A percentile compares a stretch with the other conserved stretches of the same genome.
Evolutionary conservation across 805 yeast genomes (phyloP).

Genomic region (Starmerella floris): DNA sequence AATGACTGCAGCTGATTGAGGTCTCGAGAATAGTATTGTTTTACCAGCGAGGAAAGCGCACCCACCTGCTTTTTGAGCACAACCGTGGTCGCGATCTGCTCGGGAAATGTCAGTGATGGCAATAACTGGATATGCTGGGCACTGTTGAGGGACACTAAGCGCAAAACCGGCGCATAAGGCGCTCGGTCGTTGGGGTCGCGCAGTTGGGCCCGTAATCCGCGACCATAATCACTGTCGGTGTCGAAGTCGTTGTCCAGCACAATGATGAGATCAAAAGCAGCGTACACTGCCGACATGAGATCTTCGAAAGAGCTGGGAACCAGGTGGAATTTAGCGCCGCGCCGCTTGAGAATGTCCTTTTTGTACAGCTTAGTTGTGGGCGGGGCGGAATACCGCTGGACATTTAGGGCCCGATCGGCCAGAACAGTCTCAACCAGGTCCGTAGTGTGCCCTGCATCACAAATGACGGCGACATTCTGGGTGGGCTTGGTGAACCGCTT

Average conservation of each 20-base stretch:
- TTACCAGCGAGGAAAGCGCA: slow-evolving; percentile 59
- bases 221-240: slow-evolving; percentile 28
- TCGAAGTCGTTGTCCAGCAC: slow-evolving; percentile 53
- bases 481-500: slow-evolving; percentile 36
- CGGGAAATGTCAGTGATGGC: slow-evolving; percentile 36
- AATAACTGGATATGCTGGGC: slow-evolving; percentile 65
- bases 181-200: slow-evolving; percentile 22
- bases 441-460: slow-evolving; percentile 52
- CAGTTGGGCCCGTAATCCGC: slow-evolving; percentile 22
- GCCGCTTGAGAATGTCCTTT: slow-evolving; percentile 9
- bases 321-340: slow-evolving; percentile 26
- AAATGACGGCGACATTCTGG: slow-evolving; percentile 53
- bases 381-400: slow-evolving; percentile 52
- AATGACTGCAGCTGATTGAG: slow-evolving; percentile 50
- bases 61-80: slow-evolving; percentile 75
- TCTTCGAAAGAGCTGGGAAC: slow-evolving; percentile 32
- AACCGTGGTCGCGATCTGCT: slow-evolving; percentile 68
- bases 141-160: slow-evolving; percentile 65
- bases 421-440: slow-evolving; percentile 70
- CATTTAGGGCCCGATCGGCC: slow-evolving; percentile 55
- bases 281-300: slow-evolving; percentile 21
- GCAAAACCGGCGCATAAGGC: slow-evolving; percentile 40
- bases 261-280: slow-evolving; percentile 44
- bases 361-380: slow-evolving; percentile 12
- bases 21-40: slow-evolving; percentile 59